These are phyloP conservation scores for Colletotrichum paranaense DNA, from an alignment of 2,329 filamentous ascomycete genomes.

Conservation along the genomic window DNA sequence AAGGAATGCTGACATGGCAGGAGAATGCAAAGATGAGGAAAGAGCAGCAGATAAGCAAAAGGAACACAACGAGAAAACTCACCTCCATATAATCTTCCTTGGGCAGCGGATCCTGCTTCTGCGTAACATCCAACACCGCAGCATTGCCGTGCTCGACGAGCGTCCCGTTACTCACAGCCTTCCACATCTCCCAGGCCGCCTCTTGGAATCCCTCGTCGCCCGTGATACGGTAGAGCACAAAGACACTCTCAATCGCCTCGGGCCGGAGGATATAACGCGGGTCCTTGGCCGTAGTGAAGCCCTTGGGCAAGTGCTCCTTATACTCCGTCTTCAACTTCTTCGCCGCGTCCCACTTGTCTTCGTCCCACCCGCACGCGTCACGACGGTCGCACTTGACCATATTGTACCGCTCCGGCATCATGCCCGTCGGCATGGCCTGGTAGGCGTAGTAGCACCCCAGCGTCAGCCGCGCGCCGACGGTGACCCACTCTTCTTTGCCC, in stretches of 20 bases:
- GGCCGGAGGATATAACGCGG: conserved; percentile 63
- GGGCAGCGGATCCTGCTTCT: conserved; percentile 53
- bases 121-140: conserved; percentile 62
- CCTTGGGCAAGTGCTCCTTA: conserved; percentile 53
- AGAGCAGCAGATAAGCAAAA: background rate
- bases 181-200: conserved; percentile 65
- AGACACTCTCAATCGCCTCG: conserved; percentile 64
- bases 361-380: conserved; percentile 60
- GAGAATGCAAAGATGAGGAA: background rate
- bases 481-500: conserved; percentile 52
- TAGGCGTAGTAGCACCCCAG: conserved; percentile 65
- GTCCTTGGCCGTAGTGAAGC: conserved; percentile 70
- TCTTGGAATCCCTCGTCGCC: conserved; percentile 60
- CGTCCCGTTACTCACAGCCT: conserved; percentile 58
- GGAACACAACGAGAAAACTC: background rate
- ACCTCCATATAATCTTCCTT: conserved; percentile 55
- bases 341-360: conserved; percentile 36
- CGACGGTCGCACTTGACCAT: conserved; percentile 51
- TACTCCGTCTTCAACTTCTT: conserved; percentile 43
- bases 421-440: conserved; percentile 56
- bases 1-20: background rate
- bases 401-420: conserved; percentile 63
- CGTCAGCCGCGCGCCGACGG: conserved; percentile 55
- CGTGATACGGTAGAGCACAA: conserved; percentile 65
- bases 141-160: conserved; percentile 60